Base-by-base conservation (phyloP, 1,139 yeast species). In the Lodderomyces margitis region DNA sequence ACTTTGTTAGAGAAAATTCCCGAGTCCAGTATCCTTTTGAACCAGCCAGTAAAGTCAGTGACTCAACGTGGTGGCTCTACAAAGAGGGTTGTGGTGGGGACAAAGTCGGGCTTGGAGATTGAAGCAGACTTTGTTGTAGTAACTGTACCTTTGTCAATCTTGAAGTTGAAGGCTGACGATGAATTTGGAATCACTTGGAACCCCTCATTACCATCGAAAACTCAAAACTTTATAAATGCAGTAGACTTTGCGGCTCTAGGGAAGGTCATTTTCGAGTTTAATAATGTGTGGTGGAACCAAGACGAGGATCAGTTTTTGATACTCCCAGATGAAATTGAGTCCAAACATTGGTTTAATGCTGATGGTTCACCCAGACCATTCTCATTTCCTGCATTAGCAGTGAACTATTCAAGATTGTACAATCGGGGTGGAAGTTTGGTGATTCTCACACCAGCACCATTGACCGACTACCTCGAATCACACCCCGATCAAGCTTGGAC, bases 191-290 rank as follows among this genome's bases (percentile, higher is more conserved):
- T 87, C 33, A 59, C 60, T 36, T 87, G 91, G 78, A 54, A 52
- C 1, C 92, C 94, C 0, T 58, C 66, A 2, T 63, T 87, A 17
- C 89, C 92, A 0, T 9, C 36, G 1, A 48, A 55, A 0, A 64
- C 87, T 14, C 47, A 51, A 1, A 63, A 63, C 0, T 70, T 87
- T 0, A 58, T 86, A 7, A 49, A 62, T 1, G 66, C 63, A 3
- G 70, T 83, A 46, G 83, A 81, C 50, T 82, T 80, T 58, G 91
- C 88, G 0, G 78, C 86, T 1, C 62, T 88, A 39, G 96, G 96
- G 0, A 88, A 88, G 59, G 82, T 86, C 5, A 66, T 85, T 0
- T 73, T 88, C 49, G 94, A 85, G 56, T 88, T 87, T 55, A 81
- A 78, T 10, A 46, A 59, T 1, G 65, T 75, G 1, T 85, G 86